These are phyloP conservation scores for Ophiobolus disseminans DNA, from an alignment of 2,329 filamentous ascomycete species.

Conservation along the genomic window DNA sequence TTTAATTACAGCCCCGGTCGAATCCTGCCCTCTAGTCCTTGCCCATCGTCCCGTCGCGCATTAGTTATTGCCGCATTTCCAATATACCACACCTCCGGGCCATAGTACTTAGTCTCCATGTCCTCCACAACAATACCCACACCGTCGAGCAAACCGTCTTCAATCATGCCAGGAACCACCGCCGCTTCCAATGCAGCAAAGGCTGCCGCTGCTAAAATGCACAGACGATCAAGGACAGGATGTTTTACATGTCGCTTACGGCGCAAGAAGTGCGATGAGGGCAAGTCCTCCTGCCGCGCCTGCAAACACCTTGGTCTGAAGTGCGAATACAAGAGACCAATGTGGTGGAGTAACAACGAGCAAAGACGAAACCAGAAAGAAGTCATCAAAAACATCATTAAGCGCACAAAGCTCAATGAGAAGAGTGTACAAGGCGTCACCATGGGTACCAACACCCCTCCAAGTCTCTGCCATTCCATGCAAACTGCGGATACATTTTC, in stretches of 20 bases:
- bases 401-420: slow-evolving; percentile 92
- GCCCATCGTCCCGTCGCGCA: slow-evolving; percentile 50
- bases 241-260: slow-evolving; percentile 73
- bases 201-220: slow-evolving; percentile 79
- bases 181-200: slow-evolving; percentile 59
- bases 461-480: slow-evolving; percentile 80
- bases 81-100: slow-evolving; percentile 51
- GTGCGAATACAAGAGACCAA: slow-evolving; percentile 95
- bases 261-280: slow-evolving; percentile 74
- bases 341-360: slow-evolving; percentile 97
- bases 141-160: slow-evolving; percentile 50
- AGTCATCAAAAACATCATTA: slow-evolving; percentile 95
- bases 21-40: slow-evolving; percentile 52
- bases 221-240: slow-evolving; percentile 88
- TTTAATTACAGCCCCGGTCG: slow-evolving; percentile 52
- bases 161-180: slow-evolving; percentile 59
- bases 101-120: slow-evolving; percentile 55
- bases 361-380: slow-evolving; percentile 88
- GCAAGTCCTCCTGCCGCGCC: slow-evolving; percentile 68
- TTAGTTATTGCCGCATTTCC: slow-evolving; percentile 52
- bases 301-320: slow-evolving; percentile 77
- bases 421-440: slow-evolving; percentile 68
- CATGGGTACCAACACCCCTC: slow-evolving; percentile 68
- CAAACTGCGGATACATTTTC: slow-evolving; percentile 82
- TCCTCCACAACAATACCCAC: slow-evolving; percentile 55